phyloP scores from a whole-genome alignment of 2,329 filamentous ascomycete genomes.

The Talaromyces piceae region DNA sequence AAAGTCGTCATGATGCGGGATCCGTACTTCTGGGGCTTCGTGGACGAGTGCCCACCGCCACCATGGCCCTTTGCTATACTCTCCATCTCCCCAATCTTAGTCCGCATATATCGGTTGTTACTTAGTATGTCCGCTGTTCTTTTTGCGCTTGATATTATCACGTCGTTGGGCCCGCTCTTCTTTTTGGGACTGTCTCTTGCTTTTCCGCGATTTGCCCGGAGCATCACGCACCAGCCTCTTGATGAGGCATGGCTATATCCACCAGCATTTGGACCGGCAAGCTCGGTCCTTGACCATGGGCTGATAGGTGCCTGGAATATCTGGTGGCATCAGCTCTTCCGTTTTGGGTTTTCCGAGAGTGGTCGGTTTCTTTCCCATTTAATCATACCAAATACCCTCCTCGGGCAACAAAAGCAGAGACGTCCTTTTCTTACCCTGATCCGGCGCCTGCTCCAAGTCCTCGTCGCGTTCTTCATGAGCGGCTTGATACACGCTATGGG shows the following conservation, averaged over 20 bases:
- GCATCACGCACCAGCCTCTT: conserved; percentile 52
- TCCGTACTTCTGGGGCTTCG: conserved; percentile 62
- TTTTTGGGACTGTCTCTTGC: conserved; percentile 47
- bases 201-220: conserved; percentile 47
- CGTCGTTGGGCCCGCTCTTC: conserved; percentile 54
- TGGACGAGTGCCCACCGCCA: conserved; percentile 41
- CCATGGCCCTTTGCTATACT: conserved; percentile 38
- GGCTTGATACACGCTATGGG: conserved; percentile 59
- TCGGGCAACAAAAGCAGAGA: conserved; percentile 1
- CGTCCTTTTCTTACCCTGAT: conserved; percentile 2
- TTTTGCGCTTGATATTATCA: conserved; percentile 53
- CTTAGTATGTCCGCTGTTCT: conserved; percentile 52
- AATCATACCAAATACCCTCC: not conserved
- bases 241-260: conserved; percentile 56
- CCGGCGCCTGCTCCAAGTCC: conserved; percentile 18
- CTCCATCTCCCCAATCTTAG: conserved; percentile 36
- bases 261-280: conserved; percentile 48
- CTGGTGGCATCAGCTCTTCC: conserved; percentile 90
- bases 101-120: conserved; percentile 51
- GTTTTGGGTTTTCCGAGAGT: conserved; percentile 45
- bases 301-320: conserved; percentile 74
- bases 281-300: conserved; percentile 50
- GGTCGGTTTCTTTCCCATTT: conserved; percentile 29
- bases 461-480: conserved; percentile 29
- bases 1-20: conserved; percentile 66